Evolutionary conservation across 2,329 filamentous ascomycete genomes (phyloP).

Genomic region (Hortaea werneckii): DNA sequence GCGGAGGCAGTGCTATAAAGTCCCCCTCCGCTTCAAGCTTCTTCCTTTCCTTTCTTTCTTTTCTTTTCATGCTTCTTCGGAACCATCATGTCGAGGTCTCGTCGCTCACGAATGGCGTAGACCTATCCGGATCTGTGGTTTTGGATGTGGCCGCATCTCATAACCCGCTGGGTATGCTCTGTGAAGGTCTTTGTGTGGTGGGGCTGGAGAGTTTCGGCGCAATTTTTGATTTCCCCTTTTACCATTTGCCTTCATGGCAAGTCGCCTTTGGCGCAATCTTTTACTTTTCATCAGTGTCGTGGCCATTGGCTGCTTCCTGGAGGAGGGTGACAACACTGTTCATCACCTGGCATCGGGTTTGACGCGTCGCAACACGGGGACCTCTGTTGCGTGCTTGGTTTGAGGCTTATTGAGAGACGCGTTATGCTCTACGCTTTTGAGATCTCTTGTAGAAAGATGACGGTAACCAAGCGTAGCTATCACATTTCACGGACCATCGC

Average conservation of each 20-base stretch:
- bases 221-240: slow-evolving; percentile 1
- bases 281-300: slow-evolving; percentile 1
- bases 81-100: neutral
- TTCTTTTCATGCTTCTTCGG: neutral
- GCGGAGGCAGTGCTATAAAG: too few relatives aligned
- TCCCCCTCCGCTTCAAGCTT: neutral
- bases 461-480: too few relatives aligned
- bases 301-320: slow-evolving; percentile 1
- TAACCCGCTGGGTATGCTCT: too few relatives aligned
- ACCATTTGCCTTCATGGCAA: too few relatives aligned
- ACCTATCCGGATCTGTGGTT: neutral
- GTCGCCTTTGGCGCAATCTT: too few relatives aligned
- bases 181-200: neutral
- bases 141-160: neutral
- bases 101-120: neutral
- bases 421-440: too few relatives aligned
- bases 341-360: too few relatives aligned
- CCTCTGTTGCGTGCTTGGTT: too few relatives aligned
- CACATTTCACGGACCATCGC: too few relatives aligned
- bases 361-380: too few relatives aligned
- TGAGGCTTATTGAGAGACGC: too few relatives aligned
- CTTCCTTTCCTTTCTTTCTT: neutral
- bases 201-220: neutral
- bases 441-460: too few relatives aligned
- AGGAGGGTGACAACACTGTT: neutral